Percentiles rank a stretch among this genome's conserved stretches.
Conservation (phyloP, 352 stramenopile species). For the Phytophthora pluvialis region DNA sequence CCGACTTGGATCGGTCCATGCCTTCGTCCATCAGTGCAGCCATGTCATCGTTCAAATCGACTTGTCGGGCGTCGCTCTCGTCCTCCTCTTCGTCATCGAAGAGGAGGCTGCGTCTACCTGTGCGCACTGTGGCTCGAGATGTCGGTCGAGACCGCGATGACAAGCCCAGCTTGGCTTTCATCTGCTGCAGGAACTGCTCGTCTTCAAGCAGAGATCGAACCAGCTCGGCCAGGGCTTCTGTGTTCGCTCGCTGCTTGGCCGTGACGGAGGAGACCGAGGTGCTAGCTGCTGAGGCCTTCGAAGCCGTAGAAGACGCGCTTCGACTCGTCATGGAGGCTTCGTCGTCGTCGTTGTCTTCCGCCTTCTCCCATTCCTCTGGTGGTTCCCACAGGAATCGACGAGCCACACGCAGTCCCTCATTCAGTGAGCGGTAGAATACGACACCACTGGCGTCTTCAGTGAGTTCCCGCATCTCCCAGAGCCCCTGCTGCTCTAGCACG, state of each 20-base stretch:
- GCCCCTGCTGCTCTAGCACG: conserved; percentile 51
- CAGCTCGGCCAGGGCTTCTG: conserved; percentile 39
- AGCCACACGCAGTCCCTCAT: conserved; percentile 46
- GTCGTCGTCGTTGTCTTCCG: conserved; percentile 26
- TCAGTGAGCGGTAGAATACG: conserved; percentile 74
- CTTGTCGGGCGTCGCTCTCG: conserved; percentile 29
- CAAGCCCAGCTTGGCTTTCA: conserved; percentile 71
- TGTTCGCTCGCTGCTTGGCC: conserved; percentile 36
- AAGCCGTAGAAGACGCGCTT: conserved; percentile 18
- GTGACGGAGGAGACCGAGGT: conserved; percentile 14
- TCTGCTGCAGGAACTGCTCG: conserved; percentile 62
- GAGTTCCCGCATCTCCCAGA: conserved; percentile 72
- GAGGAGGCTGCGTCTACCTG: conserved; percentile 15
- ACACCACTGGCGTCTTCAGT: conserved; percentile 52
- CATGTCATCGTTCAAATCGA: conserved; percentile 50
- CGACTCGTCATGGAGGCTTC: conserved; percentile 13
- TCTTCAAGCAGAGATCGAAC: conserved; percentile 54
- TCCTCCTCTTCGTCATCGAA: conserved; percentile 18
- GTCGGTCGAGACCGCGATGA: conserved; percentile 27
- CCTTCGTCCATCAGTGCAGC: conserved; percentile 55
- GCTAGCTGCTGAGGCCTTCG: conserved; percentile 10
- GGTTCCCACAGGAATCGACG: conserved; percentile 61
- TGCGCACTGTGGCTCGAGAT: conserved; percentile 21
- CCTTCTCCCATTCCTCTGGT: conserved; percentile 42
- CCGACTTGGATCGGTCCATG: conserved; percentile 52